Percentiles rank a stretch among this genome's conserved stretches.
Evolutionary conservation across 2,329 filamentous ascomycete species (phyloP).

Genomic region (Esteya vermicola): DNA sequence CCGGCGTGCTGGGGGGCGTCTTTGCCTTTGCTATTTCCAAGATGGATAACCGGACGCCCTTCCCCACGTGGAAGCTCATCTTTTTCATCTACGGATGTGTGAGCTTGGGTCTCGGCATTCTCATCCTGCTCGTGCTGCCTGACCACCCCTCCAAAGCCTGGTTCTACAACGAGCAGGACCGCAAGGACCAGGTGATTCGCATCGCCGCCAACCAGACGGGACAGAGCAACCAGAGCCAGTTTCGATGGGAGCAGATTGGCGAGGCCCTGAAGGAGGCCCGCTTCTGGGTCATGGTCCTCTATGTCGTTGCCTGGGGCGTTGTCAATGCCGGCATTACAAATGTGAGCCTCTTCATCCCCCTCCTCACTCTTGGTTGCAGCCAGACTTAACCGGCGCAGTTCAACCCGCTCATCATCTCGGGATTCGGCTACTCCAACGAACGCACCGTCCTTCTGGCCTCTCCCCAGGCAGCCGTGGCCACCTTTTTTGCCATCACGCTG

Average conservation of each 20-base stretch:
- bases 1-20: background rate
- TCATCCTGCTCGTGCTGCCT: background rate
- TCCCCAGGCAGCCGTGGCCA: background rate
- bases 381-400: background rate
- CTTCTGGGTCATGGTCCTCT: background rate
- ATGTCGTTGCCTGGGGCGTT: background rate
- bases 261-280: background rate
- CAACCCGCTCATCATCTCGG: conserved; percentile 1
- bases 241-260: background rate
- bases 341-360: background rate
- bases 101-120: background rate
- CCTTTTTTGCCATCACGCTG: background rate
- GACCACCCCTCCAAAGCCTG: background rate
- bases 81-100: conserved; percentile 1
- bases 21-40: conserved; percentile 1
- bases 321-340: conserved; percentile 1
- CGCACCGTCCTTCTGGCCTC: background rate
- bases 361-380: background rate
- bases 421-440: conserved; percentile 1
- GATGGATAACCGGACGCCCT: background rate
- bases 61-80: background rate
- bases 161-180: background rate
- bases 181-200: background rate
- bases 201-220: background rate
- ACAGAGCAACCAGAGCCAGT: background rate